Evolutionary conservation across 1,284 basidiomycete species (phyloP).

Genomic region (Apiotrichum siamense): DNA sequence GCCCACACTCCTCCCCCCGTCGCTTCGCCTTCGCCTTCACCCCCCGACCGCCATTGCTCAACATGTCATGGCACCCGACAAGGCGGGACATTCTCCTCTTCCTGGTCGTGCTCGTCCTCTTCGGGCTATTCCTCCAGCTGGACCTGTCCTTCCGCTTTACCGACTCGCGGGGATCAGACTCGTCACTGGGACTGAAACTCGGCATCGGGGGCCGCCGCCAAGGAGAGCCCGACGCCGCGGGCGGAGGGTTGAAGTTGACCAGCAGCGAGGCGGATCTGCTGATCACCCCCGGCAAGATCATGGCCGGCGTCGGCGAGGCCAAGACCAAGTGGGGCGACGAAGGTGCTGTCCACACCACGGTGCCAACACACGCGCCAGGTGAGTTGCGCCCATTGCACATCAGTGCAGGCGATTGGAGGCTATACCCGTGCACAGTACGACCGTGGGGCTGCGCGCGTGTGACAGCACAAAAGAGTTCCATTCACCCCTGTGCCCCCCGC

Average conservation of each 20-base stretch:
- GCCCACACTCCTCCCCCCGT: not conserved
- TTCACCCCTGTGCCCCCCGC: not conserved
- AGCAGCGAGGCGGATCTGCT: not conserved
- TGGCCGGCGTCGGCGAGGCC: conserved; percentile 21
- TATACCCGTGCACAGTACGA: no score
- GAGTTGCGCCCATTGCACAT: conserved; percentile 9
- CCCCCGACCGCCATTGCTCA: not conserved
- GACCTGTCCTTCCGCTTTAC: conserved; percentile 38
- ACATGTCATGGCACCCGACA: conserved; percentile 35
- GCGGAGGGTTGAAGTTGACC: conserved; percentile 2
- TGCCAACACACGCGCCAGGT: conserved; percentile 47
- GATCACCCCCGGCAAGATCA: not conserved
- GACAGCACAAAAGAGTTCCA: no score
- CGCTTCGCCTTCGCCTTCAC: not conserved
- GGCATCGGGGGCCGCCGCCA: conserved; percentile 23
- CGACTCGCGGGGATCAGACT: conserved; percentile 27
- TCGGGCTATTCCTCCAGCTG: conserved; percentile 42
- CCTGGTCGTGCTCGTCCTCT: conserved; percentile 33
- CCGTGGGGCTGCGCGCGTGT: no score
- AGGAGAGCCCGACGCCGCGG: not conserved
- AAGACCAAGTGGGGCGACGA: conserved; percentile 41
- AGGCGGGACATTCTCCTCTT: conserved; percentile 42
- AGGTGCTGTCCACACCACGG: conserved; percentile 32
- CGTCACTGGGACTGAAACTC: conserved; percentile 30
- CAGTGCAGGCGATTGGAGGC: not conserved